phyloP scores from a whole-genome alignment of 2,329 filamentous ascomycete species.

The Exophiala viscosa region DNA sequence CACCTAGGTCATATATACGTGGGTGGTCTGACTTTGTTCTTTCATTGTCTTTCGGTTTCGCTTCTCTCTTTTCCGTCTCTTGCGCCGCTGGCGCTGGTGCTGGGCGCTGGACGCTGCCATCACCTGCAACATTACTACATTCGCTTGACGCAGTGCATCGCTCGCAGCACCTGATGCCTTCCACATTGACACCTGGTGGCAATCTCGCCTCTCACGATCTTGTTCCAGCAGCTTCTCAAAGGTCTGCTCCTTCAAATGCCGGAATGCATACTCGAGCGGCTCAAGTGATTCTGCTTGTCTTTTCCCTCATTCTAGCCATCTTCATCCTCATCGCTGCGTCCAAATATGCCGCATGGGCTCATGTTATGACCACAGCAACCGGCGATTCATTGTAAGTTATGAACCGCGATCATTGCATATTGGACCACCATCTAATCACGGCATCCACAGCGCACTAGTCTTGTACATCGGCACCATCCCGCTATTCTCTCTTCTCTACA shows the following conservation, averaged over 20 bases:
- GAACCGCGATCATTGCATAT: neutral
- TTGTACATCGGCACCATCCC: conserved; percentile 23
- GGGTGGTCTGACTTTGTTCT: conserved; percentile 12
- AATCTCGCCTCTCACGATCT: neutral
- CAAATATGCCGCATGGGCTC: conserved; percentile 24
- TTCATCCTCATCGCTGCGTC: conserved; percentile 23
- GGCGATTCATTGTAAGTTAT: conserved; percentile 23
- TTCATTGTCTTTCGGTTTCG: conserved; percentile 6
- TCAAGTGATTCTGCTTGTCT: conserved; percentile 20
- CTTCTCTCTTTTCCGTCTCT: neutral
- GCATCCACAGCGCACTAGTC: conserved; percentile 12
- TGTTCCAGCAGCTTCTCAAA: neutral
- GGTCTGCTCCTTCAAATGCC: neutral
- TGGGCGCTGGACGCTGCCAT: conserved; percentile 23
- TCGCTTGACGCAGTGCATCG: neutral
- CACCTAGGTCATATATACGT: conserved; percentile 11
- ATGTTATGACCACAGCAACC: conserved; percentile 14
- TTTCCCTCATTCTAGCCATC: conserved; percentile 16
- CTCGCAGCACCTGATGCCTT: neutral
- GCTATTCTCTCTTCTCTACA: conserved; percentile 20
- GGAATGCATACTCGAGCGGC: conserved; percentile 19
- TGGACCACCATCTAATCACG: neutral
- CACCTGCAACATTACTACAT: neutral
- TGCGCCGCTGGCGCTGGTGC: conserved; percentile 16
- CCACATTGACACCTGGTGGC: neutral